A percentile compares a stretch with the other conserved stretches of the same genome.
Conservation (phyloP, 2,329 filamentous ascomycete species). For the Cercospora zeae-maydis region DNA sequence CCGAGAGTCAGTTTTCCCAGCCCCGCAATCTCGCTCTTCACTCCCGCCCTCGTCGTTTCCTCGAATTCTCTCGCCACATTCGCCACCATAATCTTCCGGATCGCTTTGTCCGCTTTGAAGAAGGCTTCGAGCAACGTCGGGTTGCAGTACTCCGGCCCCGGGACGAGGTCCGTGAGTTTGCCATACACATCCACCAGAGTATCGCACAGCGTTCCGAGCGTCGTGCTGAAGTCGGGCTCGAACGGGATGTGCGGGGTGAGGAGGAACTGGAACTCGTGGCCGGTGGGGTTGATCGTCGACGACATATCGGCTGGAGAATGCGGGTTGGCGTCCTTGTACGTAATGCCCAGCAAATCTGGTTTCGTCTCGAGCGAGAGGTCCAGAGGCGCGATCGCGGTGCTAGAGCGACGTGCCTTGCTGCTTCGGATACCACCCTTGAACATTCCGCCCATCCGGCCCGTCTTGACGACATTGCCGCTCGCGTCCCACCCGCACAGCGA, state of each 20-base stretch:
- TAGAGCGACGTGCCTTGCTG: slow-evolving; percentile 46
- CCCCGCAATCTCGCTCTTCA: slow-evolving; percentile 77
- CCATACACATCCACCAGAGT: slow-evolving; percentile 90
- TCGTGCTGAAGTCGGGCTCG: slow-evolving; percentile 95
- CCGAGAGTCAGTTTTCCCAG: slow-evolving; percentile 86
- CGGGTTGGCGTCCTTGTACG: slow-evolving; percentile 15
- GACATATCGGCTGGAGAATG: slow-evolving; percentile 27
- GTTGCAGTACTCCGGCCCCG: slow-evolving; percentile 69
- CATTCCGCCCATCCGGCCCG: slow-evolving; percentile 64
- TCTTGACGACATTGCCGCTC: slow-evolving; percentile 64
- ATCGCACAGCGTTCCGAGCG: slow-evolving; percentile 92
- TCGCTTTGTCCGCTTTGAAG: slow-evolving; percentile 77
- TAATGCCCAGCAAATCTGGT: slow-evolving; percentile 25
- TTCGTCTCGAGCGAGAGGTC: slow-evolving; percentile 15
- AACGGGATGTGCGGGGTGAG: slow-evolving; percentile 92
- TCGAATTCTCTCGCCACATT: slow-evolving; percentile 91
- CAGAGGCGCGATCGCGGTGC: slow-evolving; percentile 53
- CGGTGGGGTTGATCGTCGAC: slow-evolving; percentile 56
- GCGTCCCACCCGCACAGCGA: slow-evolving; percentile 70
- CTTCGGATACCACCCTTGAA: slow-evolving; percentile 46
- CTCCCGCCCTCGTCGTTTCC: slow-evolving; percentile 70
- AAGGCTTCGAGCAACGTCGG: slow-evolving; percentile 72
- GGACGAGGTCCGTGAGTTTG: slow-evolving; percentile 69
- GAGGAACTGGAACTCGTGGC: slow-evolving; percentile 81
- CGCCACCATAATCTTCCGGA: slow-evolving; percentile 85